Evolutionary conservation across 352 stramenopile genomes (phyloP).

Genomic region (Globisporangium alternatum): DNA sequence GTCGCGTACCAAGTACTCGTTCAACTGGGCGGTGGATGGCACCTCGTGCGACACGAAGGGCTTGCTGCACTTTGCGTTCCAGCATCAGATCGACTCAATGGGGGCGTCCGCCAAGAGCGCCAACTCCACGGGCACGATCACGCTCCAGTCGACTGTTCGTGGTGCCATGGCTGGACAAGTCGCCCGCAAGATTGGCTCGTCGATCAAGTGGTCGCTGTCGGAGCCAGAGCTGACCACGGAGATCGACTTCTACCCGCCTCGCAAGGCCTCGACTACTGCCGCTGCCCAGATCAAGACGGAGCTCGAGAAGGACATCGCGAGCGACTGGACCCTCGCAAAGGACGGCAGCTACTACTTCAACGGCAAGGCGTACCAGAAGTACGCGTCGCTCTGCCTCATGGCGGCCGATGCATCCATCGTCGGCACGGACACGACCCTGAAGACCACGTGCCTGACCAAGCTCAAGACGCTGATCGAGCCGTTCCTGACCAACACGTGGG

Average conservation of each 20-base stretch:
- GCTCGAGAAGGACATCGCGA: slow-evolving; percentile 52
- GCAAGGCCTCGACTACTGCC: slow-evolving; percentile 25
- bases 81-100: slow-evolving; percentile 57
- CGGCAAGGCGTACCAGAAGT: slow-evolving; percentile 79
- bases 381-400: slow-evolving; percentile 73
- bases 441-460: slow-evolving; percentile 52
- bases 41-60: slow-evolving; percentile 36
- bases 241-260: slow-evolving; percentile 54
- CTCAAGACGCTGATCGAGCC: slow-evolving; percentile 51
- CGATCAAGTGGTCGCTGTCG: slow-evolving; percentile 41
- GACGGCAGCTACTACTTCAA: slow-evolving; percentile 73
- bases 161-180: slow-evolving; percentile 51
- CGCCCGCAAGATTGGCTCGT: slow-evolving; percentile 4
- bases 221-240: slow-evolving; percentile 49
- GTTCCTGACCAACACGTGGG: slow-evolving; percentile 56
- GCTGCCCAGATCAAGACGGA: slow-evolving; percentile 39
- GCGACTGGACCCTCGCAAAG: slow-evolving; percentile 38
- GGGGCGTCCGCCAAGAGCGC: slow-evolving; percentile 17
- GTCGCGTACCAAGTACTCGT: slow-evolving; percentile 54
- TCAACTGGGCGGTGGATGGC: slow-evolving; percentile 59
- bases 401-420: slow-evolving; percentile 46
- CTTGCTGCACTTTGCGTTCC: slow-evolving; percentile 66
- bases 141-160: slow-evolving; percentile 50
- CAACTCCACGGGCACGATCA: slow-evolving; percentile 22
- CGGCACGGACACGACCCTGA: slow-evolving; percentile 40